Conservation (phyloP, 768 basidiomycete genomes). For the Boletus rex-veris region DNA sequence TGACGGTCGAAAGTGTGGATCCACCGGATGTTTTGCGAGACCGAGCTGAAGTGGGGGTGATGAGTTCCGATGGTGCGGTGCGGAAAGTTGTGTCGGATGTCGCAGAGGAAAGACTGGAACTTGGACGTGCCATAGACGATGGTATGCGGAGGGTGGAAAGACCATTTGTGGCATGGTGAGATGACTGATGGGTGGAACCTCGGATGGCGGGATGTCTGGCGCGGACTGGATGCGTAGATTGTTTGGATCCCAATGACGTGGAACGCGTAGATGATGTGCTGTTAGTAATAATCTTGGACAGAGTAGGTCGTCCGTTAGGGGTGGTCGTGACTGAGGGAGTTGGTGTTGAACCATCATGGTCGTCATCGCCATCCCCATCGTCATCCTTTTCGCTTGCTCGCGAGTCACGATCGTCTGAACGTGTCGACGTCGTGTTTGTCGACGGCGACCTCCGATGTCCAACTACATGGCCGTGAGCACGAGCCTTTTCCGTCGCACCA, state of each 20-base stretch:
- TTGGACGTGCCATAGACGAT: conserved; percentile 24
- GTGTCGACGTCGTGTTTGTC: conserved; percentile 5
- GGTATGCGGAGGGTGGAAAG: conserved; percentile 31
- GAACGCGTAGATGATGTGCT: conserved; percentile 25
- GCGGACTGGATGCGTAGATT: conserved; percentile 13
- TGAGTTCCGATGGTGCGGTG: conserved; percentile 28
- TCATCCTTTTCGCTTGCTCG: not conserved
- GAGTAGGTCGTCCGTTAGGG: conserved; percentile 23
- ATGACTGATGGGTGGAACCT: conserved; percentile 21
- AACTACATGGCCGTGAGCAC: conserved; percentile 10
- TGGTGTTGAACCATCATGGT: conserved; percentile 16
- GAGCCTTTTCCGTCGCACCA: conserved; percentile 24
- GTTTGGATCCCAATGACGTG: conserved; percentile 17
- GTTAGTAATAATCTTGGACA: conserved; percentile 27
- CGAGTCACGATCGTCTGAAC: conserved; percentile 3
- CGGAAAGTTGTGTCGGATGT: conserved; percentile 31
- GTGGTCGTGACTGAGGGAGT: conserved; percentile 5
- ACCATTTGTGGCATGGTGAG: conserved; percentile 19
- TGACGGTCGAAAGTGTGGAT: conserved; percentile 29
- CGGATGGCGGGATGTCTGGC: conserved; percentile 21
- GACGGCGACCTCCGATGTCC: conserved; percentile 26
- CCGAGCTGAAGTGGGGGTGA: conserved; percentile 29
- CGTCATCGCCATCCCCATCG: conserved; percentile 7
- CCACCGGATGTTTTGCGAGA: conserved; percentile 30
- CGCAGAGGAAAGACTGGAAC: conserved; percentile 29